phyloP scores from a whole-genome alignment of 2,329 filamentous ascomycete genomes.

The Hymenoscyphus albidus region DNA sequence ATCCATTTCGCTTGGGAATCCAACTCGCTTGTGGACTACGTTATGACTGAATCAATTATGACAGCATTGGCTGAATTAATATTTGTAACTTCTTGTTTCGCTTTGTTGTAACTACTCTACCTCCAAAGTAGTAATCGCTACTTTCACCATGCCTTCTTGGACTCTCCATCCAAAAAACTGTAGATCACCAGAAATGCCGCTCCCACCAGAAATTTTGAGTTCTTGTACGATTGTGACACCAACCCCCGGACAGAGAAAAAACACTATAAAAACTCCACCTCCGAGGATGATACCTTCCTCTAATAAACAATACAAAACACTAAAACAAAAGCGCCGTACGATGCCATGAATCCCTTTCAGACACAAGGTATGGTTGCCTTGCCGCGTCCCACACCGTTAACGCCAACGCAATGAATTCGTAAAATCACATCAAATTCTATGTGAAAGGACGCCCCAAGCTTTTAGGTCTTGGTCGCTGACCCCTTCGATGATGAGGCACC shows the following conservation, averaged over 20 bases:
- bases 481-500: slow-evolving; percentile 5
- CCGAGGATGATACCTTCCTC: not conserved
- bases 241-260: not conserved
- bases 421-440: slow-evolving; percentile 5
- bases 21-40: too few species aligned
- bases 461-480: not conserved
- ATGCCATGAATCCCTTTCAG: not conserved
- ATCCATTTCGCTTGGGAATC: too few species aligned
- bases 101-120: too few species aligned
- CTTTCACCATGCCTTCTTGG: not conserved
- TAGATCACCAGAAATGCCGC: not conserved
- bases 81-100: too few species aligned
- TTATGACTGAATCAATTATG: too few species aligned
- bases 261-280: not conserved
- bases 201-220: not conserved
- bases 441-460: not conserved
- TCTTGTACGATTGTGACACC: slow-evolving; percentile 1
- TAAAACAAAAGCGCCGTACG: not conserved
- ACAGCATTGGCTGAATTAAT: too few species aligned
- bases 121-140: too few species aligned
- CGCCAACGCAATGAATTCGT: slow-evolving; percentile 16
- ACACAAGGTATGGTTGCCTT: not conserved
- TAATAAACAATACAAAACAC: not conserved
- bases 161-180: not conserved
- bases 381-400: slow-evolving; percentile 6